Evolutionary conservation across 306 rosid species (phyloP), one percentile per base, ranked within the genome.

Genomic region (Cicer judaicum): DNA sequence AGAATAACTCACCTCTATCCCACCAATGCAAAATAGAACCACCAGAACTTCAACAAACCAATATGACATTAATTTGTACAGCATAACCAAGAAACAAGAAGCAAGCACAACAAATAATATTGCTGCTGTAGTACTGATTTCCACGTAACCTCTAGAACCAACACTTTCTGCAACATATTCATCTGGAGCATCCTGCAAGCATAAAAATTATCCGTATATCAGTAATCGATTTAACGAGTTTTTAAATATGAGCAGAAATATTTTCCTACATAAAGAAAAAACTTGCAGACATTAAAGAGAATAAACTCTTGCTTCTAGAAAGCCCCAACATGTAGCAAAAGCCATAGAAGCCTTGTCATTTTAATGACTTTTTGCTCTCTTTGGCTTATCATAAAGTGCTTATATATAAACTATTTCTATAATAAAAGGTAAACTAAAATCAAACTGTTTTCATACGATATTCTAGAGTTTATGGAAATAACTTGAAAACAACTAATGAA

Each of bases 1-100:
- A 40, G 80, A 16, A 49, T 76, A 76, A 63, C 90, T 57, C 77
- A 89, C 99, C 97, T 94, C 99, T 61, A 88, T 82, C 60, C 99
- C 99, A 0, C 99, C 99, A 72, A 94, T 87, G 88, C 91, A 87
- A 82, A 94, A 94, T 36, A 94, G 88, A 83, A 94, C 90, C 92
- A 90, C 99, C 75, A 94, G 85, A 80, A 94, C 80, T 87, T 94
- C 97, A 55, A 94, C 77, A 77, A 94, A 94, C 96, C 92, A 86
- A 74, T 65, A 78, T 36, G 99, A 90, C 99, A 94, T 94, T 39
- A 94, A 93, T 74, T 90, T 88, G 87, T 94, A 94, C 47, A 94
- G 87, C 96, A 94, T 90, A 73, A 92, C 80, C 89, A 94, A 79
- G 88, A 94, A 94, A 82, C 99, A 86, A 16, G 99, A 94, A 74